These are phyloP conservation scores for Aphanomyces cochlioides DNA, from an alignment of 352 stramenopile species.

Conservation along the genomic window DNA sequence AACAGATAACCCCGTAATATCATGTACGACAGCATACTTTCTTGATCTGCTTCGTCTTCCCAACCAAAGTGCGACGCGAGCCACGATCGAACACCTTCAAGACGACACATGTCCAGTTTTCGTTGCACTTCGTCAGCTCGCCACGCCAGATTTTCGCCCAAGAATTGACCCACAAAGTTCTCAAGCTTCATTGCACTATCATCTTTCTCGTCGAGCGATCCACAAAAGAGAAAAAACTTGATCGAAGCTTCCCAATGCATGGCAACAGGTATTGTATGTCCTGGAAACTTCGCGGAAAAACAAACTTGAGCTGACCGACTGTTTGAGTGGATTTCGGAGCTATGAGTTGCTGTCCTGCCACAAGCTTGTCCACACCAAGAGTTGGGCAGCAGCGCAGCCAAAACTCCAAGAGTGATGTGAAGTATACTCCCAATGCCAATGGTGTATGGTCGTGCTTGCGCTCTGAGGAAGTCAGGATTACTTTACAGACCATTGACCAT, in stretches of 20 bases:
- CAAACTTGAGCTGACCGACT: constrained; percentile 70
- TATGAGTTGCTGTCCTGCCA: constrained; percentile 57
- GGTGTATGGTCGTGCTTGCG: constrained; percentile 37
- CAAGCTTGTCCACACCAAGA: constrained; percentile 44
- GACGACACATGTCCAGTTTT: constrained; percentile 58
- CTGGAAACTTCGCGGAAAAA: constrained; percentile 38
- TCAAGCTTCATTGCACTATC: constrained; percentile 41
- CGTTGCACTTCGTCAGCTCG: constrained; percentile 59
- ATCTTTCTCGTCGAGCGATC: constrained; percentile 21
- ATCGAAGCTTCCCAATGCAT: constrained; percentile 74
- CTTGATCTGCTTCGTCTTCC: constrained; percentile 35
- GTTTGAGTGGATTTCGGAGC: constrained; percentile 52
- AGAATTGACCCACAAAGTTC: constrained; percentile 63
- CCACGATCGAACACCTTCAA: constrained; percentile 55
- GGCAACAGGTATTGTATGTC: constrained; percentile 29
- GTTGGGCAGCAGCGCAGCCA: constrained; percentile 57
- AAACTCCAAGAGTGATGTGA: constrained; percentile 62
- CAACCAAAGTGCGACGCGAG: constrained; percentile 39
- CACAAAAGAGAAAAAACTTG: constrained; percentile 67
- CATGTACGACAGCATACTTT: constrained; percentile 53
- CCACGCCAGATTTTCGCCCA: constrained; percentile 72
- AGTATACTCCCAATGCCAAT: constrained; percentile 65
- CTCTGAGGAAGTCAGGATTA: constrained; percentile 31
- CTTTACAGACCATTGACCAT: constrained; percentile 4
- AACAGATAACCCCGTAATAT: constrained; percentile 64